These are phyloP conservation scores for Lachancea fermentati DNA, from an alignment of 805 yeast genomes.

Conservation along the genomic window DNA sequence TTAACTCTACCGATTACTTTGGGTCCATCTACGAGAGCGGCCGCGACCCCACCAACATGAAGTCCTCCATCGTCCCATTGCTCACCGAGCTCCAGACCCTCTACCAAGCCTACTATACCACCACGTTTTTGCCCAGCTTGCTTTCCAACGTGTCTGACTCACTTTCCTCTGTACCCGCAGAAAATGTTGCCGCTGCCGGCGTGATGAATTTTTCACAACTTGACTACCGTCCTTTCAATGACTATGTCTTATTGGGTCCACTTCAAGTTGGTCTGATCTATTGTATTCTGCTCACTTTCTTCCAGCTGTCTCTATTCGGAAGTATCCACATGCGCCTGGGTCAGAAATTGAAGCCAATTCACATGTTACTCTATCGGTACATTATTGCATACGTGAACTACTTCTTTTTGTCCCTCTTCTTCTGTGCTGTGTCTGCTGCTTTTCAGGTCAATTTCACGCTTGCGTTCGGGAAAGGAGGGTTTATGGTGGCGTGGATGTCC, in stretches of 20 bases:
- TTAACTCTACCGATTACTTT: slow-evolving; percentile 27
- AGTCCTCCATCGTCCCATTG: slow-evolving; percentile 40
- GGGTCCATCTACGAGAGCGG: slow-evolving; percentile 53
- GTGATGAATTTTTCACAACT: slow-evolving; percentile 30
- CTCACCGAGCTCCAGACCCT: slow-evolving; percentile 34
- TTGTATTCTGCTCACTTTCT: slow-evolving; percentile 64
- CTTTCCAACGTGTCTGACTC: slow-evolving; percentile 26
- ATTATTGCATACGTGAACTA: slow-evolving; percentile 46
- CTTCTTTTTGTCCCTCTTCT: slow-evolving; percentile 52
- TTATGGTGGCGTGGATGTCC: slow-evolving; percentile 68
- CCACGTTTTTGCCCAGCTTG: slow-evolving; percentile 24
- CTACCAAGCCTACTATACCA: slow-evolving; percentile 22
- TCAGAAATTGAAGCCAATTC: slow-evolving; percentile 38
- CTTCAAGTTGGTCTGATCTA: slow-evolving; percentile 72
- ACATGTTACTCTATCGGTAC: slow-evolving; percentile 49
- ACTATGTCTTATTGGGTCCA: slow-evolving; percentile 56
- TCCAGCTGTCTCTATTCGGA: slow-evolving; percentile 56
- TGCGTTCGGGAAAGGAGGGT: slow-evolving; percentile 64
- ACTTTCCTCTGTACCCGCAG: slow-evolving; percentile 1
- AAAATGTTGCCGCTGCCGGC: slow-evolving; percentile 20
- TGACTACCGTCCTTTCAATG: slow-evolving; percentile 48
- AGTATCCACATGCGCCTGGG: slow-evolving; percentile 49
- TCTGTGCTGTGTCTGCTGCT: slow-evolving; percentile 57
- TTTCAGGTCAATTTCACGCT: slow-evolving; percentile 56
- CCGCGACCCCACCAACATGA: slow-evolving; percentile 51